Evolutionary conservation across 108 stramenopile species (phyloP), one percentile per base, ranked within the genome.

Genomic region (Phaeodactylum tricornutum): DNA sequence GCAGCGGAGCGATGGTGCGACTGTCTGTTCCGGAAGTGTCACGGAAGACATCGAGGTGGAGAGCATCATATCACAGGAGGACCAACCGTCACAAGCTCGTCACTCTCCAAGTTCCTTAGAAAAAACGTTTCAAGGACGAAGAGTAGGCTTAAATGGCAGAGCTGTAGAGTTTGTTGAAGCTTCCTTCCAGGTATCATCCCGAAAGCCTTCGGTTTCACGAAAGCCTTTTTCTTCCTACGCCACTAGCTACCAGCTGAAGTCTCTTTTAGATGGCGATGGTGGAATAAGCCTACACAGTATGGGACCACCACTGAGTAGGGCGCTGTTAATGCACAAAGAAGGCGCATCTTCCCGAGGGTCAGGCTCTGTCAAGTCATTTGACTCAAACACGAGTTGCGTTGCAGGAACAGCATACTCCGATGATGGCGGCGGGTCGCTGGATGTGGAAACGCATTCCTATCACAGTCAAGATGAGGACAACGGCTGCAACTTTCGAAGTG

Each of bases 1-100:
- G 7, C 58, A 55, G 23, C 72, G 72, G 43, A 74, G 72, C 36
- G 77, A 78, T 49, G 52, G 54, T 47, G 77, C 77, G 9, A 78
- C 77, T 0, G 69, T 78, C 1, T 73, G 71, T 41, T 67, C 58
- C 16, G 69, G 61, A 25, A 72, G 70, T 39, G 67, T 72, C 6
- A 29, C 61, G 15, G 76, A 77, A 47, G 76, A 77, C 36, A 69
- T 72, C 47, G 75, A 72, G 16, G 62, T 66, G 41, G 54, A 50
- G 17, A 57, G 55, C 36, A 31, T 59, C 32, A 19, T 53, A 30
- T 52, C 62, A 28, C 38, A 40, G 38, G 38, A 40, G 21, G 38
- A 40, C 21, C 38, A 40, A 3, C 38, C 17, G 11, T 12, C 33
- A 20, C 17, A 16, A 3, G 38, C 38, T 40, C 38, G 17, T 4